phyloP scores from a whole-genome alignment of 257 asterid genomes.

The Capsicum chinense region DNA sequence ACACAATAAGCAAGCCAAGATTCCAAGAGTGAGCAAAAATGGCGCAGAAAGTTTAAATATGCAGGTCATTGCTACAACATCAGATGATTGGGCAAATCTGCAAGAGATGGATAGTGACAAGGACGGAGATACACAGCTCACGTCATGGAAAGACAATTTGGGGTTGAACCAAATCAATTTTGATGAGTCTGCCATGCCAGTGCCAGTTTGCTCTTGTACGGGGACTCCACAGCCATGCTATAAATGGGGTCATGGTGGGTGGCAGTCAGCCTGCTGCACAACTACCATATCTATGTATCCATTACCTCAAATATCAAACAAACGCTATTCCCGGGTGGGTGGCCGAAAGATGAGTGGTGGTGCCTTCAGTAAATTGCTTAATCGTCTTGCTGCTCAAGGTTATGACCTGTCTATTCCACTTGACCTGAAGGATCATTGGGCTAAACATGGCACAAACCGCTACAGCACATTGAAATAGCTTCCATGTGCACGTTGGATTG shows the following conservation, averaged over 20 bases:
- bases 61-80: conserved; percentile 47
- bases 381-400: conserved; percentile 78
- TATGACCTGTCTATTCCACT: conserved; percentile 73
- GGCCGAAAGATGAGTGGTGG: conserved; percentile 93
- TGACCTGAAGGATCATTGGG: conserved; percentile 90
- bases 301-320: conserved; percentile 76
- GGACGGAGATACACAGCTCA: conserved; percentile 56
- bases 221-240: conserved; percentile 94
- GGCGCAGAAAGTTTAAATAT: conserved; percentile 50
- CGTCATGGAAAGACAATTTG: conserved; percentile 75
- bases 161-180: conserved; percentile 77
- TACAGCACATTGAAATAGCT: conserved; percentile 75
- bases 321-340: conserved; percentile 82
- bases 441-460: conserved; percentile 89
- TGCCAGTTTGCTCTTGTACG: conserved; percentile 88
- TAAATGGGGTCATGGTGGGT: conserved; percentile 93
- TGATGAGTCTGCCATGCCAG: conserved; percentile 90
- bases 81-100: conserved; percentile 52
- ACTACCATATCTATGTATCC: conserved; percentile 88
- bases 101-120: conserved; percentile 56
- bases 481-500: background rate
- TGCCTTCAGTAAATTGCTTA: conserved; percentile 77
- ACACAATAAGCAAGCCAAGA: conserved; percentile 48
- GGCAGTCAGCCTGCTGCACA: conserved; percentile 96
- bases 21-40: conserved; percentile 56